Base-by-base conservation (phyloP, 768 basidiomycete species). In the Phanerochaete sordida region DNA sequence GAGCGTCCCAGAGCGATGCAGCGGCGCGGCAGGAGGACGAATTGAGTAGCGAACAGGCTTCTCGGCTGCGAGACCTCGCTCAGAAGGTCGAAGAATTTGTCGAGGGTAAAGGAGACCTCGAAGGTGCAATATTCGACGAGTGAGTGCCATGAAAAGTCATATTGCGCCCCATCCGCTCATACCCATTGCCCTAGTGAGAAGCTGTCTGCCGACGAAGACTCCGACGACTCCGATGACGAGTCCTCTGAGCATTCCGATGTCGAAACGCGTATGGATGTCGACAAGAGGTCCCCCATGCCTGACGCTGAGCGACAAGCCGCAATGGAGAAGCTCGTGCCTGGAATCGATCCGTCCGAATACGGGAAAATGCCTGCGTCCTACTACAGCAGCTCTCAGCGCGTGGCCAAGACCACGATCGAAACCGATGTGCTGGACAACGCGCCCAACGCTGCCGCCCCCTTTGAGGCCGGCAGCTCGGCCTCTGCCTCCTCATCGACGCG, bases 41-140 rank as follows among this genome's bases (percentile, higher is more conserved):
- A 23, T 44, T 87, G 4, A 81, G 84, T 7, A 81, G 83, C 27
- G 80, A 83, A 60, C 89, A 93, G 69, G 88, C 93, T 11, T 71
- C 79, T 23, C 84, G 82, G 61, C 74, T 98, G 30, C 85, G 84
- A 65, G 81, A 83, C 61, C 79, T 99, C 55, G 95, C 97, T 12
- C 75, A 81, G 61, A 91, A 92, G 69, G 93, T 99, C 0, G 89
- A 91, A 65, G 76, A 78, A n/a, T 99, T 99, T 69, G 87, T 99
- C 1, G 86, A 93, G 65, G 94, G 91, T 2, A 75, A 95, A 69
- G 97, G 97, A 1, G 89, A 91, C 60, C 61, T 97, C 9, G 89
- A 93, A 62, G 97, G 97, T 3, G 97, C 94, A 0, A 75, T 79
- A 63, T 96, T 99, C 68, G 85, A 87, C 56, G 96, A 98, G 95